Evolutionary conservation across 2,329 filamentous ascomycete species (phyloP), one percentile per base, ranked within the genome.

Genomic region (Colletotrichum godetiae): DNA sequence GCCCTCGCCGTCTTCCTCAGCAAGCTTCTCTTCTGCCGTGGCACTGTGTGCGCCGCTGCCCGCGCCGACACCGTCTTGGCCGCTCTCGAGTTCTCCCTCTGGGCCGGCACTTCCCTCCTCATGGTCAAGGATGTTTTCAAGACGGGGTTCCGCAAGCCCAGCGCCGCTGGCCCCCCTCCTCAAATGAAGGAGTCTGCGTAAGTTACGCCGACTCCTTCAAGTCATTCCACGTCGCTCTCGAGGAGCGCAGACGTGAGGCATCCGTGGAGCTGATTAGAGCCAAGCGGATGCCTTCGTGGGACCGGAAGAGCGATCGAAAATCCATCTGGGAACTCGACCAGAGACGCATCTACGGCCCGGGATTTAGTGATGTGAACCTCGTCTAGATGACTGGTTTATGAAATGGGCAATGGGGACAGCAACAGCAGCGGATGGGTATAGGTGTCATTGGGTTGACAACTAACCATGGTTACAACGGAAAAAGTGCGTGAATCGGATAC

Each of bases 1-100:
- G 88, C 88, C 11, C 84, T 91, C 24, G 84, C 88, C 56, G 85
- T 88, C 74, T 91, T 90, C 81, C 86, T 92, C 75, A 83, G 85
- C 78, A 82, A 83, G 65, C 82, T 92, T 62, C 81, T 87, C 68
- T 89, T 90, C 82, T 92, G 90, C 81, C 83, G 85, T 33, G 90
- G 90, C 55, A 83, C 82, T 49, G 88, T 91, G 31, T 92, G 90
- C 82, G 83, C 83, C 29, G 85, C 87, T 13, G 89, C 88, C 53
- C 87, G 87, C 24, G 88, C 88, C 56, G 85, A 87, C 72, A 85
- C 87, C n/a, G 87, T 86, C 55, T 85, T 91, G 62, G 86, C 88
- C 22, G 86, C 88, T 13, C 83, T 88, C 67, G 84, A 86, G 73
- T 92, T 90, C 78, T 77, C 84, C 24, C 80, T 86, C 12, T 92